Evolutionary conservation across 2,329 filamentous ascomycete species (phyloP).

Genomic region (Verticillium nubilum): DNA sequence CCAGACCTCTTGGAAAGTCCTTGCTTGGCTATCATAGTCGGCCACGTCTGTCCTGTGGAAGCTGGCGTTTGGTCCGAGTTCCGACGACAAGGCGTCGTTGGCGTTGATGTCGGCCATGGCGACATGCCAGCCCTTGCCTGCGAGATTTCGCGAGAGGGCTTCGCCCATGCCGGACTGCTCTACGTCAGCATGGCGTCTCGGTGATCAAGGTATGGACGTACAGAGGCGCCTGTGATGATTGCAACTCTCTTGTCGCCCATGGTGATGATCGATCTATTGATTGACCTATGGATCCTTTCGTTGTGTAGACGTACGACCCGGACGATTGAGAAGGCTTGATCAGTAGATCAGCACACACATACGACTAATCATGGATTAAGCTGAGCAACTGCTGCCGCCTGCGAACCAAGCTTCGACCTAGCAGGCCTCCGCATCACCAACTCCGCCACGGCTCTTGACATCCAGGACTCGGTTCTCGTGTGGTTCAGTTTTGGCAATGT

Average conservation of each 20-base stretch:
- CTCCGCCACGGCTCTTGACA: background rate
- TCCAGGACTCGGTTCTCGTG: background rate
- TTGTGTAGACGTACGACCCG: no score
- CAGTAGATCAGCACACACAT: no score
- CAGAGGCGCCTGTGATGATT: constrained; percentile 33
- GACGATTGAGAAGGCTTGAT: no score
- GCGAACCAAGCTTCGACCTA: background rate
- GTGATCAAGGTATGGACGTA: constrained; percentile 16
- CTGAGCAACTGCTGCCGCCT: background rate
- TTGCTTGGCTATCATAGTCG: constrained; percentile 37
- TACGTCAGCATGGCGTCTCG: background rate
- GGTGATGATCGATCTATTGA: background rate
- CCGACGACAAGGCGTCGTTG: constrained; percentile 20
- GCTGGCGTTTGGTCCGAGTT: constrained; percentile 28
- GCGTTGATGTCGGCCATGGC: constrained; percentile 31
- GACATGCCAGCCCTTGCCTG: constrained; percentile 21
- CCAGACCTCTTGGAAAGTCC: constrained; percentile 35
- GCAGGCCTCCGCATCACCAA: background rate
- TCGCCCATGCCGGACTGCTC: constrained; percentile 40
- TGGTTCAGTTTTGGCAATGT: background rate
- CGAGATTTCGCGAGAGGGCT: constrained; percentile 27
- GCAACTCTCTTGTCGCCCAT: constrained; percentile 21
- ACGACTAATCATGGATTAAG: no score
- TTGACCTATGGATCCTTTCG: no score
- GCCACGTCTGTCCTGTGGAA: constrained; percentile 40